A percentile compares a stretch with the other conserved stretches of the same genome.
Evolutionary conservation across 495 filamentous ascomycete genomes (phyloP).

Genomic region (Letharia lupina): DNA sequence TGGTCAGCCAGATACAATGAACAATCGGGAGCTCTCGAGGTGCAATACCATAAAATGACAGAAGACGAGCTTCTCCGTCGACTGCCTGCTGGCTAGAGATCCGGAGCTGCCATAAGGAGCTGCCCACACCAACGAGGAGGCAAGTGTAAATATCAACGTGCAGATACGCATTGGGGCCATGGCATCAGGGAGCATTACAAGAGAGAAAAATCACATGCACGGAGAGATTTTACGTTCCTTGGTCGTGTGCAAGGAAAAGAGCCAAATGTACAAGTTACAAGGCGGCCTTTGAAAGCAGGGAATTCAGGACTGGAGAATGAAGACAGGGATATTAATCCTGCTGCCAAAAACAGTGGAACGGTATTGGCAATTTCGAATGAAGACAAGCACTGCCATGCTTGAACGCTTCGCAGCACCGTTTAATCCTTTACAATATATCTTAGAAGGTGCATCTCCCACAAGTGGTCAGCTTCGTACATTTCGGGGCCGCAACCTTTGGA

Average conservation of each 20-base stretch:
- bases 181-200: neutral
- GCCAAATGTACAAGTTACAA: too few relatives aligned
- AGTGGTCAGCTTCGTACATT: neutral
- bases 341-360: neutral
- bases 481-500: neutral
- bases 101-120: slow-evolving; percentile 10
- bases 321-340: neutral
- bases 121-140: neutral
- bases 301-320: neutral
- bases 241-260: neutral
- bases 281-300: neutral
- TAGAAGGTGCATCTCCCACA: neutral
- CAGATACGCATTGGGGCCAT: neutral
- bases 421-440: neutral
- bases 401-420: neutral
- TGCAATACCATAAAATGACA: slow-evolving; percentile 50
- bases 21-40: neutral
- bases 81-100: slow-evolving; percentile 15
- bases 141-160: slow-evolving; percentile 1
- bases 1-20: neutral
- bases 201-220: neutral
- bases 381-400: neutral
- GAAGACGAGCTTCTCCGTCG: slow-evolving; percentile 42
- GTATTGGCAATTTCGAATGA: neutral
- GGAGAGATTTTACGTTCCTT: neutral